These are phyloP conservation scores for Filosporella fistucella DNA, from an alignment of 495 filamentous ascomycete species.

Conservation along the genomic window DNA sequence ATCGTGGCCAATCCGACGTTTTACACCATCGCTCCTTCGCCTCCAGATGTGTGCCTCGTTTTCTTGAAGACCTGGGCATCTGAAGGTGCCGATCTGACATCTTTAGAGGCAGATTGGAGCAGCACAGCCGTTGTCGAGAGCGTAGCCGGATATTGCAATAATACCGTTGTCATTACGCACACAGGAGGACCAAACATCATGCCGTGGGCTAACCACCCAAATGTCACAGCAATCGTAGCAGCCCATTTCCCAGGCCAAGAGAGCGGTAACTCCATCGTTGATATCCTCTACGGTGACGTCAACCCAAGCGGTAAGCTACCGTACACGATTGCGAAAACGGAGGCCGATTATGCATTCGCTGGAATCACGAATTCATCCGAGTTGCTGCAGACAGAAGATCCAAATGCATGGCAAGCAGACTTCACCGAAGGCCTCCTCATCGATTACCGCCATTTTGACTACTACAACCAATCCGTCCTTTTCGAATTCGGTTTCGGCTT, in stretches of 20 bases:
- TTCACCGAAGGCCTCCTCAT: conserved; percentile 85
- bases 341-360: conserved; percentile 59
- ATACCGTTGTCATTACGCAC: conserved; percentile 93
- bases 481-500: conserved; percentile 30
- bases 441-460: conserved; percentile 88
- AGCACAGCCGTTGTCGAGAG: conserved; percentile 76
- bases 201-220: conserved; percentile 26
- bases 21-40: neutral
- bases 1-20: conserved; percentile 57
- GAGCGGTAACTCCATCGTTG: conserved; percentile 78
- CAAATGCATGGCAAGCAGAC: conserved; percentile 4
- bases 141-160: conserved; percentile 71
- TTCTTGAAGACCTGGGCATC: conserved; percentile 86
- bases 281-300: conserved; percentile 64
- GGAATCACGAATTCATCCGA: conserved; percentile 51
- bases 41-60: conserved; percentile 36
- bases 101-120: conserved; percentile 76
- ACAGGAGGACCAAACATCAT: conserved; percentile 67
- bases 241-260: conserved; percentile 90
- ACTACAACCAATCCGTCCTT: conserved; percentile 47
- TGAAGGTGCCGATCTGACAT: conserved; percentile 82
- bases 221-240: conserved; percentile 76
- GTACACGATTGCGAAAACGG: conserved; percentile 56
- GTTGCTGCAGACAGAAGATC: neutral
- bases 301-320: conserved; percentile 68